Evolutionary conservation across 306 rosid genomes (phyloP), one percentile per base, ranked within the genome.

Genomic region (Begonia masoniana): DNA sequence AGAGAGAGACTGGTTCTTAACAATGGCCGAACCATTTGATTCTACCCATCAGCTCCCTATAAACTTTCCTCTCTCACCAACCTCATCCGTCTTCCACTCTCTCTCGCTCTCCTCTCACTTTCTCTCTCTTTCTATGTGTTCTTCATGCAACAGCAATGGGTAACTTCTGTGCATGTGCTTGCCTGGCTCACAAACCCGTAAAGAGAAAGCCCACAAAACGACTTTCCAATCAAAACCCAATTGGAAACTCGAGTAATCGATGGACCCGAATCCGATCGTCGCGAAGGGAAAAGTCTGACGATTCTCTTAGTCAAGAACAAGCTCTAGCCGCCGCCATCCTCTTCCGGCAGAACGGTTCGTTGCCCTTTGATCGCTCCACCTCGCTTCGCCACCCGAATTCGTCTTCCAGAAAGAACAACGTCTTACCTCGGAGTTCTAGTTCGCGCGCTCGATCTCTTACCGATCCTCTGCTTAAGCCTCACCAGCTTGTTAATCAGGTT

Each of bases 391-490:
- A 75, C 66, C 76, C 93, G 10, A 91, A 83, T 54, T 84, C 80
- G 0, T 54, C 31, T 11, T 69, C 83, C 2, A 92, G 79, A 69
- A 85, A 69, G 74, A 75, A 57, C 41, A 59, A 64, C 63, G 26
- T 61, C 10, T 66, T 92, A 70, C 88, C 99, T 0, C 64, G 99
- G 42, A 86, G 96, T 73, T 86, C 96, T 0, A 92, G 99, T 54
- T 73, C 96, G 3, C 85, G 99, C 7, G 73, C 99, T 5, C 76
- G 99, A 54, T 83, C 99, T 0, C 83, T 86, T 43, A 67, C 96
- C 35, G 99, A 92, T 51, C 89, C 99, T 60, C 71, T 92, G 51
- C 84, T 92, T 4, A 96, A 79, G 56, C 96, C 99, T 21, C 99
- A 92, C 17, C 99, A 86, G 61, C 95, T 92, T 42, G 77, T 77